A percentile compares a stretch with the other conserved stretches of the same genome.
These are phyloP conservation scores for Hippophae tibetana DNA, from an alignment of 306 rosid species.

Conservation along the genomic window DNA sequence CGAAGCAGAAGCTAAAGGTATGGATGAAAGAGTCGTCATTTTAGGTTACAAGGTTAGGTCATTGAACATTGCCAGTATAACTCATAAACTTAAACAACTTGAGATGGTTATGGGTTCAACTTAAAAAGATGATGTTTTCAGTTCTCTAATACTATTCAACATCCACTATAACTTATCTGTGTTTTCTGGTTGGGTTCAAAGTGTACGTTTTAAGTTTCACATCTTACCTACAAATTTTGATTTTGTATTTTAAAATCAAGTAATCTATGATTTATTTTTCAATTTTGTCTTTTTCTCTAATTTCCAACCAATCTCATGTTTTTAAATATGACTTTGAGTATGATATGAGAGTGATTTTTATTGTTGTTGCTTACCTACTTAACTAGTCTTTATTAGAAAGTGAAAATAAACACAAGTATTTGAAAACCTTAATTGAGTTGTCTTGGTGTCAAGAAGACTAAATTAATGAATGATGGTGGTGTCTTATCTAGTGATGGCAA, in stretches of 20 bases:
- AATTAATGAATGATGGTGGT: too few relatives aligned
- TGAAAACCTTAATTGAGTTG: conserved; percentile 25
- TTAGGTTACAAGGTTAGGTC: conserved; percentile 67
- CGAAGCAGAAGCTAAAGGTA: conserved; percentile 22
- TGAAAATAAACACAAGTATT: conserved; percentile 22
- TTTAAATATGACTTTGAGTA: conserved; percentile 63
- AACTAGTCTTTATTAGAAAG: not conserved
- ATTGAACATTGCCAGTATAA: conserved; percentile 67
- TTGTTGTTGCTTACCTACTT: conserved; percentile 55
- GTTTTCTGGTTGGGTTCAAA: conserved; percentile 72
- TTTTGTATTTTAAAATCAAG: not conserved
- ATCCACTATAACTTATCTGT: conserved; percentile 50
- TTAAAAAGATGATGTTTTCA: conserved; percentile 53
- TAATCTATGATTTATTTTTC: conserved; percentile 20
- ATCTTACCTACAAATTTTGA: conserved; percentile 17
- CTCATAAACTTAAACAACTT: conserved; percentile 63
- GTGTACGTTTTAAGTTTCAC: conserved; percentile 57
- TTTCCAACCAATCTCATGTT: conserved; percentile 10
- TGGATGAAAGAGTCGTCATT: conserved; percentile 56
- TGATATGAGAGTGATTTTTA: conserved; percentile 70
- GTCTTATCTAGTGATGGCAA: too few relatives aligned
- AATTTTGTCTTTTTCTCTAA: conserved; percentile 7
- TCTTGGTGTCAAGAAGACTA: not conserved
- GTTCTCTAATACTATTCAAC: conserved; percentile 53
- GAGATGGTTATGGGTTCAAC: conserved; percentile 69